Conservation (phyloP, 2,329 filamentous ascomycete species). For the Laburnicola sp. region DNA sequence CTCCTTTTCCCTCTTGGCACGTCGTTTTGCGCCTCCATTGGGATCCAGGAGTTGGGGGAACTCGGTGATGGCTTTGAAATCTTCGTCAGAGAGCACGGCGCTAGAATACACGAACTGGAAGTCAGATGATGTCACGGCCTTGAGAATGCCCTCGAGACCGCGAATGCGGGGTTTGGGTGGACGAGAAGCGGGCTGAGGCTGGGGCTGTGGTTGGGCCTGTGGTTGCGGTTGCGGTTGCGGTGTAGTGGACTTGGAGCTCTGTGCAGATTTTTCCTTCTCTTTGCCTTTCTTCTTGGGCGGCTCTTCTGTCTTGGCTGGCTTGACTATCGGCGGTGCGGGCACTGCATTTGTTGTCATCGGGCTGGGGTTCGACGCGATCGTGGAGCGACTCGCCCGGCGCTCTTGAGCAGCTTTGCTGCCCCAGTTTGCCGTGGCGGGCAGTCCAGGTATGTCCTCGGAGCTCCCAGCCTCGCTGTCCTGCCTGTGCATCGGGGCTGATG, state of each 20-base stretch:
- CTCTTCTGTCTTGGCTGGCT: constrained; percentile 36
- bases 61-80: constrained; percentile 56
- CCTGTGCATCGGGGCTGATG: constrained; percentile 65
- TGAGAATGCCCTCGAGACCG: constrained; percentile 45
- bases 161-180: constrained; percentile 24
- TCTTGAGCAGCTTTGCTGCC: constrained; percentile 71
- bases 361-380: constrained; percentile 79
- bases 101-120: constrained; percentile 60
- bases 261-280: constrained; percentile 33
- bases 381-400: constrained; percentile 76
- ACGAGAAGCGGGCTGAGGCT: constrained; percentile 18
- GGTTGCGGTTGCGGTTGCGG: constrained; percentile 20
- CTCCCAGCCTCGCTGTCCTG: constrained; percentile 74
- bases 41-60: constrained; percentile 82
- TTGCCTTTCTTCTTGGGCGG: constrained; percentile 32
- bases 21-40: constrained; percentile 78
- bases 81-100: constrained; percentile 46
- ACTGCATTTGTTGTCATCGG: constrained; percentile 64
- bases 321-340: constrained; percentile 37
- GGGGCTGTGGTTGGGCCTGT: constrained; percentile 8
- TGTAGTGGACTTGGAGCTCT: constrained; percentile 32
- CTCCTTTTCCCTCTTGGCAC: constrained; percentile 69
- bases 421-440: constrained; percentile 94
- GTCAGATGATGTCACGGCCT: constrained; percentile 46
- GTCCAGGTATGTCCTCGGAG: constrained; percentile 74